Base-by-base conservation (phyloP, 2,329 filamentous ascomycete genomes). In the Sporothrix luriei region DNA sequence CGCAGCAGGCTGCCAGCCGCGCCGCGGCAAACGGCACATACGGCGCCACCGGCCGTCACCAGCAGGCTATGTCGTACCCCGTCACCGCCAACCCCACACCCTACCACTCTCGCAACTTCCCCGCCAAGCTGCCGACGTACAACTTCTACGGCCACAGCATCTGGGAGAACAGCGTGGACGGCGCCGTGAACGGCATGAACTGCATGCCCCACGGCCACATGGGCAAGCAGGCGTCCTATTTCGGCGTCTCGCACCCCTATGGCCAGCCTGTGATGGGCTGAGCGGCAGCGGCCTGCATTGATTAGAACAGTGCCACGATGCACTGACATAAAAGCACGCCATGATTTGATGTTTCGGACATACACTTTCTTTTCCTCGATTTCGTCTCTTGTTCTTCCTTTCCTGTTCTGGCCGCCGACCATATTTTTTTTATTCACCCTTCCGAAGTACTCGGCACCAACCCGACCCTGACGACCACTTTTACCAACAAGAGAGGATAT, bases 181-280 rank as follows among this genome's bases (percentile, higher is more conserved):
- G 86, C 70, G 43, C 66, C 7, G 54, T 38, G 21, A 46, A 57
- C 19, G 67, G 24, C 71, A 73, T 84, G 77, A 81, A 77, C 70
- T 87, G 84, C 71, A 73, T 78, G 40, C 75, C 79, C 40, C 78
- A 81, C 21, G 77, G 81, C 10, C 78, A 81, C 11, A 76, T 77
- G 66, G 73, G 72, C 74, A 85, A 85, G 76, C 79, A 82, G 14
- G 75, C 78, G 4, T 76, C 80, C 0, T 87, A 86, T 76, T 84
- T 87, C 71, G 77, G 66, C 29, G 69, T 80, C 64, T 75, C 80
- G 26, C 82, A 84, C 68, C 78, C 77, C 54, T 87, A 85, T 69
- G 81, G 83, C 38, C 86, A 87, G 75, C 78, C 85, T 16, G 85
- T 88, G 19, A 82, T 87, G 76, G 85, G 85, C 68, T 86, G 68